Conservation (phyloP, 805 yeast species). For the Candida verbasci region DNA sequence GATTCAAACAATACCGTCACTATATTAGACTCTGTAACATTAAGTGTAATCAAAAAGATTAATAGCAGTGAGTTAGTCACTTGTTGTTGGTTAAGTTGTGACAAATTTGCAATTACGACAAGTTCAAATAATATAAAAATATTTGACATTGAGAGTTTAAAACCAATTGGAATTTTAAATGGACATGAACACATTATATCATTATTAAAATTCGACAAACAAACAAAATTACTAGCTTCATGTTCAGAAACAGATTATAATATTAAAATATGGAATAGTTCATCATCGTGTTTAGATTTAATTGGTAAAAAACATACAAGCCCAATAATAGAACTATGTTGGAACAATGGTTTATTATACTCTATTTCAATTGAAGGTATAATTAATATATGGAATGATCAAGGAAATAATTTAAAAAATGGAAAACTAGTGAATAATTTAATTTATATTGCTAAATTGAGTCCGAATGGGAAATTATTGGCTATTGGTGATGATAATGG, state of each 20-base stretch:
- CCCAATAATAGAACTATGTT: constrained; percentile 49
- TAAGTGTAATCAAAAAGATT: constrained; percentile 30
- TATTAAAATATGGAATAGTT: constrained; percentile 73
- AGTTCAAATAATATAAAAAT: constrained; percentile 50
- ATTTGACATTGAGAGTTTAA: constrained; percentile 34
- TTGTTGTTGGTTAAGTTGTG: constrained; percentile 70
- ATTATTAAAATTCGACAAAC: constrained; percentile 48
- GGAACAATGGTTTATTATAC: constrained; percentile 44
- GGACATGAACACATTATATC: constrained; percentile 69
- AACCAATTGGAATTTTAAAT: constrained; percentile 27
- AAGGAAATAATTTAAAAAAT: constrained; percentile 35
- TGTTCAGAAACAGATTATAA: constrained; percentile 69
- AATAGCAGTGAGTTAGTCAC: constrained; percentile 19
- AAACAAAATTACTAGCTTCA: constrained; percentile 56
- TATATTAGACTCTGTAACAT: constrained; percentile 59
- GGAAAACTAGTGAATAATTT: constrained; percentile 45
- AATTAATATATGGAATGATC: constrained; percentile 62
- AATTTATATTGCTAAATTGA: constrained; percentile 49
- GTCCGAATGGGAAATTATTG: constrained; percentile 44
- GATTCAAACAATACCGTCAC: constrained; percentile 44
- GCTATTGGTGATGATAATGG: constrained; percentile 71
- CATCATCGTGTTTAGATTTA: constrained; percentile 43
- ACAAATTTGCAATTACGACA: constrained; percentile 70
- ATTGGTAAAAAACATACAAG: constrained; percentile 41
- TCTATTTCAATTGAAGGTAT: constrained; percentile 71